Evolutionary conservation across 2,329 filamentous ascomycete genomes (phyloP).

Genomic region (Raffaelea albimanens): DNA sequence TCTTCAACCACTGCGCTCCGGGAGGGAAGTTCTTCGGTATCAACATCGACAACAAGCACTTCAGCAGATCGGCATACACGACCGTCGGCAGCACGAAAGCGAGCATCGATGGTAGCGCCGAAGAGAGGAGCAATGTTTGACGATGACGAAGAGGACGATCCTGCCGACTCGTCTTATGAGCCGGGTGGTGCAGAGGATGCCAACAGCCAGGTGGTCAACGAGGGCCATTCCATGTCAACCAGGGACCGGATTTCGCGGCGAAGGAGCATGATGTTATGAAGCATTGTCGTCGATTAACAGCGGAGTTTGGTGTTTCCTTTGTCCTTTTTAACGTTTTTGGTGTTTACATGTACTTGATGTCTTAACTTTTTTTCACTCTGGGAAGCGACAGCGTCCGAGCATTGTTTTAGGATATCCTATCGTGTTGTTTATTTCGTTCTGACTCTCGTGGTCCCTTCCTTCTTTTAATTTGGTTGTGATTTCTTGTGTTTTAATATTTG

Average conservation of each 20-base stretch:
- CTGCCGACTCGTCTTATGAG: constrained; percentile 18
- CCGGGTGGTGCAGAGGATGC: constrained; percentile 11
- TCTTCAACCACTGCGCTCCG: not conserved
- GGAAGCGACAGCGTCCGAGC: constrained; percentile 7
- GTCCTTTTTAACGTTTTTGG: constrained; percentile 3
- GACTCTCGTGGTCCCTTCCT: too few species aligned
- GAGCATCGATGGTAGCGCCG: constrained; percentile 31
- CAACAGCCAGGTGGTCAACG: not conserved
- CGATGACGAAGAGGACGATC: constrained; percentile 23
- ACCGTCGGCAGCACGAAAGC: constrained; percentile 23
- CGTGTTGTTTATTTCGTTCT: not conserved
- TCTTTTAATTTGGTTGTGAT: too few species aligned
- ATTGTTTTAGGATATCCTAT: constrained; percentile 12
- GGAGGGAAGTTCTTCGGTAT: not conserved
- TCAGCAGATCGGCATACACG: constrained; percentile 12
- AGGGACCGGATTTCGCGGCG: constrained; percentile 33
- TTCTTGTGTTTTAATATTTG: too few species aligned
- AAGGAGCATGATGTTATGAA: constrained; percentile 49
- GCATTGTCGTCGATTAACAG: not conserved
- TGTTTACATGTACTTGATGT: not conserved
- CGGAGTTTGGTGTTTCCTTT: constrained; percentile 8
- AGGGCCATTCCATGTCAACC: constrained; percentile 13
- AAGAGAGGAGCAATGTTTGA: constrained; percentile 22
- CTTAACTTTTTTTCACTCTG: not conserved
- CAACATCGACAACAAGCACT: not conserved